Evolutionary conservation across 345 rosid genomes (phyloP).

Genomic region (Citrus maxima): DNA sequence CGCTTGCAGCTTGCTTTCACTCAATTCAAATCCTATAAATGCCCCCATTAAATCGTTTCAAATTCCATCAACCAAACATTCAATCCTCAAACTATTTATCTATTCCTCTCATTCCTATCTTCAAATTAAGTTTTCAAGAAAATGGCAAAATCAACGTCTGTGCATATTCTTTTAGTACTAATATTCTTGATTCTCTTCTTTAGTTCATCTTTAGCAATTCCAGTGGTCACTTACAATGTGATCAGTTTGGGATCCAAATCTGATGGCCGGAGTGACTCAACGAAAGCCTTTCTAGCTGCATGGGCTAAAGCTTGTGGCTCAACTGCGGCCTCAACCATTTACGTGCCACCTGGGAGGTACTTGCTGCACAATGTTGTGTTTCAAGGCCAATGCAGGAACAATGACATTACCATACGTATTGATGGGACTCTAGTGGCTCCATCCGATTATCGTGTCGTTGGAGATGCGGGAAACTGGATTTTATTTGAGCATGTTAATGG

Average conservation of each 20-base stretch:
- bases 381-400: constrained; percentile 58
- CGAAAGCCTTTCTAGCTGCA: constrained; percentile 7
- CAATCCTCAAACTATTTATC: background rate
- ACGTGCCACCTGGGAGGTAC: constrained; percentile 55
- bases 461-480: constrained; percentile 49
- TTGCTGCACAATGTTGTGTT: constrained; percentile 35
- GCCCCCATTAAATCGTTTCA: background rate
- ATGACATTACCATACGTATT: constrained; percentile 36
- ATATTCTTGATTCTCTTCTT: constrained; percentile 7
- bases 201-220: background rate
- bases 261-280: too few species aligned
- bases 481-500: constrained; percentile 41
- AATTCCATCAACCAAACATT: background rate
- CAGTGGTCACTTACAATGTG: too few species aligned
- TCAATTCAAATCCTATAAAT: background rate
- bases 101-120: background rate
- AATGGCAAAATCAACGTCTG: constrained; percentile 23
- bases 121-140: constrained; percentile 3
- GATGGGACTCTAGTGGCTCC: constrained; percentile 75
- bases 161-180: background rate
- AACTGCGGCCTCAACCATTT: constrained; percentile 37
- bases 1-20: background rate
- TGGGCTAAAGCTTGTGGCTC: constrained; percentile 65
- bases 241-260: too few species aligned
- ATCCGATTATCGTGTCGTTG: constrained; percentile 36